Percentiles rank a stretch among this genome's conserved stretches.
phyloP scores from a whole-genome alignment of 1,284 basidiomycete species.

The Rhodotorula sp. region DNA sequence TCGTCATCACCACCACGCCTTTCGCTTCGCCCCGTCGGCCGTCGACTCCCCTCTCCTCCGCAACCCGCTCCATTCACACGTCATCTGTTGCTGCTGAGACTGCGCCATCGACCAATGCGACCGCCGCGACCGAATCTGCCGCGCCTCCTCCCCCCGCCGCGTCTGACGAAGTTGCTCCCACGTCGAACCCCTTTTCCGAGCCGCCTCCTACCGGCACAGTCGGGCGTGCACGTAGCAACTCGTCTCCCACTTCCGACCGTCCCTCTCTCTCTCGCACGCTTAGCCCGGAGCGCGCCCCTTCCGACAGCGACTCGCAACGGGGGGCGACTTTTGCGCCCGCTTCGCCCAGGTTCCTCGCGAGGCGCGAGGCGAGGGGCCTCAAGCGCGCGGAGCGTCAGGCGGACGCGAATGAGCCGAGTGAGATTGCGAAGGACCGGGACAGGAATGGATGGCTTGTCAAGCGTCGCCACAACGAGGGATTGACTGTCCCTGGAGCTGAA shows the following conservation, averaged over 20 bases:
- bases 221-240: constrained; percentile 10
- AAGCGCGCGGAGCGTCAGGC: neutral
- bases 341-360: neutral
- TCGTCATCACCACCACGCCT: constrained; percentile 14
- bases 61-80: constrained; percentile 3
- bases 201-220: neutral
- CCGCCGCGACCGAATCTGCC: neutral
- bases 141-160: neutral
- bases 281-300: neutral
- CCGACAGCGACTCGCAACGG: neutral
- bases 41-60: neutral
- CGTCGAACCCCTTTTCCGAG: neutral
- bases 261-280: neutral
- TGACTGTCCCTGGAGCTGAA: too few relatives aligned
- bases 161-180: neutral
- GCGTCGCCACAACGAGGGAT: too few relatives aligned
- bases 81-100: neutral
- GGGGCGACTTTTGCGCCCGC: neutral
- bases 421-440: neutral
- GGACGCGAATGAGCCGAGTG: too few relatives aligned
- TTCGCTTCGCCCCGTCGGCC: neutral
- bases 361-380: neutral
- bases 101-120: neutral
- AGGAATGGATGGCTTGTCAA: too few relatives aligned
- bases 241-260: constrained; percentile 16